A percentile compares a stretch with the other conserved stretches of the same genome.
These are phyloP conservation scores for Amphichorda felina DNA, from an alignment of 2,329 filamentous ascomycete species.

Conservation along the genomic window DNA sequence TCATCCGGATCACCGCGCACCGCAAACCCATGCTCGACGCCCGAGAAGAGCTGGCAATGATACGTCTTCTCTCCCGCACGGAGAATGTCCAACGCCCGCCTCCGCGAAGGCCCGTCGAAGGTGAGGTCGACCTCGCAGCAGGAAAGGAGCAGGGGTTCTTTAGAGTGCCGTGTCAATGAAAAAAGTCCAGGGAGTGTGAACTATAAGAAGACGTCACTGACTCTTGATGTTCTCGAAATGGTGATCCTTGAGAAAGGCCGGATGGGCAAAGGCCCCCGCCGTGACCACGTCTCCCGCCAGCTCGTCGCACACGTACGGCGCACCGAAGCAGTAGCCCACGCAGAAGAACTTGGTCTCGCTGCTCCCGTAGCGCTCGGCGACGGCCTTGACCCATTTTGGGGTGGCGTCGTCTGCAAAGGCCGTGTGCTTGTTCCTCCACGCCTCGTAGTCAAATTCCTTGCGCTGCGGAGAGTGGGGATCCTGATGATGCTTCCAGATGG, in stretches of 20 bases:
- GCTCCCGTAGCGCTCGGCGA: slow-evolving; percentile 20
- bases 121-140: too few relatives aligned
- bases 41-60: too few relatives aligned
- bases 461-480: slow-evolving; percentile 15
- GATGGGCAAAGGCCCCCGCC: slow-evolving; percentile 38
- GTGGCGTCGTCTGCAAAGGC: slow-evolving; percentile 28
- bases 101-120: too few relatives aligned
- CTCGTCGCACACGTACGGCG: slow-evolving; percentile 30
- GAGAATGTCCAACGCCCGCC: too few relatives aligned
- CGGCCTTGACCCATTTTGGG: slow-evolving; percentile 28
- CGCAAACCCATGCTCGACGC: too few relatives aligned
- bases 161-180: too few relatives aligned
- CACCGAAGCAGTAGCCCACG: slow-evolving; percentile 28
- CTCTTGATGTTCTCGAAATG: slow-evolving; percentile 26
- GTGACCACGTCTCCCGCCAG: slow-evolving; percentile 21
- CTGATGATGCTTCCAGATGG: slow-evolving; percentile 26
- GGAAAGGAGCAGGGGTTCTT: too few relatives aligned
- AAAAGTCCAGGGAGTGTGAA: too few relatives aligned
- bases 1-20: too few relatives aligned
- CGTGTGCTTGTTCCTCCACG: slow-evolving; percentile 33
- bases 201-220: too few relatives aligned
- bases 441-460: slow-evolving; percentile 31
- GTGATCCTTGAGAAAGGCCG: slow-evolving; percentile 33
- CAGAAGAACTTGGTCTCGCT: slow-evolving; percentile 23
- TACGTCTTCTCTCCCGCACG: too few relatives aligned